Evolutionary conservation across 2,329 filamentous ascomycete species (phyloP), one percentile per base, ranked within the genome.

Genomic region (Pseudocercospora fuligena): DNA sequence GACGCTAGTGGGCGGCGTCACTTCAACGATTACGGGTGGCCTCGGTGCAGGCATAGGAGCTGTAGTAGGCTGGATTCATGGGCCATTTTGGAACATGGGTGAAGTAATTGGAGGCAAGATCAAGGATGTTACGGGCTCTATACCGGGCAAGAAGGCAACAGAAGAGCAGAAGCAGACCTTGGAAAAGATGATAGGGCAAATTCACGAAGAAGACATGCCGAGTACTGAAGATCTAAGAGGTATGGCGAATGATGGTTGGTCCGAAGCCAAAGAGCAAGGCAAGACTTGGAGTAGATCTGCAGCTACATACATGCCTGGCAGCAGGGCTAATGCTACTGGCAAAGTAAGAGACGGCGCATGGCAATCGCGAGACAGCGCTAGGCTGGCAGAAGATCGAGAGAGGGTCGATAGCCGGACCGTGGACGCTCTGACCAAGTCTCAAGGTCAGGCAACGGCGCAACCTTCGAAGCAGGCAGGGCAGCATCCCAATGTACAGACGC

Each of bases 141-240:
- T 75, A 36, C 74, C 74, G 8, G 70, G 73, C n/a, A 74, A 74
- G 71, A 67, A 70, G 25, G 73, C 75, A 1, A 76, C 73, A 2
- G 66, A 70, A 12, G 70, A 76, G 62, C 75, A 77, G 70, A 77
- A 77, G 68, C 63, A 65, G 58, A 64, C 70, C 1, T 33, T 77
- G 40, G 75, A 77, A 66, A 74, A 75, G 65, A 76, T 76, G 74
- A 65, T 76, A n/a, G 70, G 70, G 2, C 70, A 74, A 53, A 68
- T 75, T 5, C 68, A 73, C 4, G 70, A 76, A n/a, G 66, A 73
- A 19, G 71, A 77, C 1, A 65, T 66, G 64, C 75, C 75, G 23
- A 68, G 64, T 11, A 57, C 66, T 21, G 65, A 51, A n/a, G 65
- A 69, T 62, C 43, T 69, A 57, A 61, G 64, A 58, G 60, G 54